phyloP scores from a whole-genome alignment of 768 basidiomycete genomes.

The Cubamyces lactineus region DNA sequence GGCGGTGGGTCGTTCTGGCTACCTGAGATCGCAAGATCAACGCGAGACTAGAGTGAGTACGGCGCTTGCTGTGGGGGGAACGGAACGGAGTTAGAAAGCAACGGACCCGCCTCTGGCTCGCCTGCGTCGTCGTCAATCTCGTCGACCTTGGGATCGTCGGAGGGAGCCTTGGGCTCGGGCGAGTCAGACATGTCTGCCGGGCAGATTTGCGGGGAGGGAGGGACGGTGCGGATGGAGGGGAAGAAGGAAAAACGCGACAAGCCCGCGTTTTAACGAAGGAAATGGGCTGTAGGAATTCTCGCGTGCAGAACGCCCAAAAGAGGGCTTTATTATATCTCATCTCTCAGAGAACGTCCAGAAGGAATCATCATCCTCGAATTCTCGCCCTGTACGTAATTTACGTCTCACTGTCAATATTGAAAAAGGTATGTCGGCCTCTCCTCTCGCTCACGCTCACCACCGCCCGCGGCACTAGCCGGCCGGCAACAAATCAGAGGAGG shows the following conservation, averaged over 20 bases:
- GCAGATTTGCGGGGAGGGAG: conserved; percentile 34
- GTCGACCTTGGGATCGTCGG: conserved; percentile 57
- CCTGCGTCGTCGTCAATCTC: conserved; percentile 56
- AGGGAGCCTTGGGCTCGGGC: conserved; percentile 55
- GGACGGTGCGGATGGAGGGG: conserved; percentile 42
- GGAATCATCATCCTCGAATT: conserved; percentile 30
- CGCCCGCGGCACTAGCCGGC: conserved; percentile 7
- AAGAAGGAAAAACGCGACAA: conserved; percentile 61
- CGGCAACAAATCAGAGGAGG: not conserved
- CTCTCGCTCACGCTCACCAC: conserved; percentile 18
- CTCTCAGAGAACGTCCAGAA: conserved; percentile 30
- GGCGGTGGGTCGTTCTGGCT: conserved; percentile 37
- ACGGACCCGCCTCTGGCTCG: conserved; percentile 37
- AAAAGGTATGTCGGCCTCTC: conserved; percentile 16
- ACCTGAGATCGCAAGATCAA: conserved; percentile 33
- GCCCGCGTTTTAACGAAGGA: conserved; percentile 79
- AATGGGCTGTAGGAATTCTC: conserved; percentile 71
- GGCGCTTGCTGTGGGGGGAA: conserved; percentile 28
- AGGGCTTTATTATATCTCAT: conserved; percentile 49
- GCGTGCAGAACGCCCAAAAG: conserved; percentile 64
- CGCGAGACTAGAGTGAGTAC: conserved; percentile 27
- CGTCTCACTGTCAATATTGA: conserved; percentile 20
- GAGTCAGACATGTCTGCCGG: conserved; percentile 61
- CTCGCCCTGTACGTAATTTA: conserved; percentile 54
- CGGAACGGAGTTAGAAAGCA: conserved; percentile 30